These are phyloP conservation scores for Plasmopara muralis DNA, from an alignment of 352 stramenopile species.

Conservation along the genomic window DNA sequence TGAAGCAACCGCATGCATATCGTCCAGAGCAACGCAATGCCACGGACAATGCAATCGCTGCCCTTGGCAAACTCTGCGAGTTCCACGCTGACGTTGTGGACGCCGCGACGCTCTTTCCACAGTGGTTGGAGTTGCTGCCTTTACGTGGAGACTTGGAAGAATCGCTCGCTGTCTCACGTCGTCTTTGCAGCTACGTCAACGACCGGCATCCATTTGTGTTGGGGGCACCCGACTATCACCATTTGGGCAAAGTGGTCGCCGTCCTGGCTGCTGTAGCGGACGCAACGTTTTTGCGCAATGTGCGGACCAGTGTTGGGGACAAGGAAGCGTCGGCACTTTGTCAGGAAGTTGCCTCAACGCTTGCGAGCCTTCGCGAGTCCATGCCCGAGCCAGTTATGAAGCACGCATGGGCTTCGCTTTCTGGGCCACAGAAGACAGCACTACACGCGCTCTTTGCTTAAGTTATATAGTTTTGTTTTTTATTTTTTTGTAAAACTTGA, in stretches of 20 bases:
- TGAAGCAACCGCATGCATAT: conserved; percentile 44
- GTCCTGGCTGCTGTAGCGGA: conserved; percentile 54
- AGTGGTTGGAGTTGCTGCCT: conserved; percentile 67
- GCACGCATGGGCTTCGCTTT: conserved; percentile 49
- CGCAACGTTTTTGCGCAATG: conserved; percentile 29
- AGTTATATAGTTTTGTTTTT: neutral
- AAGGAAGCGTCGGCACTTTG: conserved; percentile 36
- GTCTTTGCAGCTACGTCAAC: conserved; percentile 58
- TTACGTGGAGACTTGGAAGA: conserved; percentile 74
- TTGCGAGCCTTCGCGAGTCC: conserved; percentile 38
- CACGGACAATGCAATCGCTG: conserved; percentile 73
- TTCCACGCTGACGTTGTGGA: conserved; percentile 45
- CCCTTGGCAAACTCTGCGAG: conserved; percentile 68
- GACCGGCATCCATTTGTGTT: conserved; percentile 60
- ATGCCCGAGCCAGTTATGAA: conserved; percentile 54
- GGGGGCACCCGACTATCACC: conserved; percentile 29
- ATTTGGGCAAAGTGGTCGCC: conserved; percentile 48
- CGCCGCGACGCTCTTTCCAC: conserved; percentile 44
- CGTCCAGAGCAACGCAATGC: conserved; percentile 52
- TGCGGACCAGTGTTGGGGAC: conserved; percentile 37
- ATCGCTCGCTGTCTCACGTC: conserved; percentile 51
- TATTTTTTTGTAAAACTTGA: neutral
- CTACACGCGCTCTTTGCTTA: conserved; percentile 63
- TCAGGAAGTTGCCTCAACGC: conserved; percentile 35
- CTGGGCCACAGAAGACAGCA: conserved; percentile 42